Evolutionary conservation across 305 asterid genomes (phyloP).

Genomic region (Fraxinus paxiana): DNA sequence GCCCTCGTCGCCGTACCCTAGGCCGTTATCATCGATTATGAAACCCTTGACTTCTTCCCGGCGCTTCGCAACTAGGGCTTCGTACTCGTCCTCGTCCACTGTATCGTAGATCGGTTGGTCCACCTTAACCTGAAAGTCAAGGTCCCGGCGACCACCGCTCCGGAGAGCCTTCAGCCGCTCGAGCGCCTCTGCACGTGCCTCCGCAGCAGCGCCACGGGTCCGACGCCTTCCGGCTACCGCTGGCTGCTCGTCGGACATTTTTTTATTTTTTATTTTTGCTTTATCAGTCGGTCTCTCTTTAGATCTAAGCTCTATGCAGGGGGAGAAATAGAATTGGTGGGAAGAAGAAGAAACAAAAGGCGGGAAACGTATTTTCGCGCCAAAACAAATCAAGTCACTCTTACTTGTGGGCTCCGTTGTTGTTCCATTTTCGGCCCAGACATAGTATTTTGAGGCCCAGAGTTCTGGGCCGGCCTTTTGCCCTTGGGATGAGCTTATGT

Average conservation of each 20-base stretch:
- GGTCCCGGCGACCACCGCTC: slow-evolving; percentile 58
- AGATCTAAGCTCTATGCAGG: neutral
- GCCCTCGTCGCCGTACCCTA: slow-evolving; percentile 91
- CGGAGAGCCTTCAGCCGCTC: slow-evolving; percentile 69
- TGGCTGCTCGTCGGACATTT: slow-evolving; percentile 71
- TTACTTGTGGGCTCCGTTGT: neutral
- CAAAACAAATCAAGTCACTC: slow-evolving; percentile 9
- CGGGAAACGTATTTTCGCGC: slow-evolving; percentile 66
- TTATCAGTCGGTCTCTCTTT: neutral
- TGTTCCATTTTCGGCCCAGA: neutral
- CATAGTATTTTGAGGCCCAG: neutral
- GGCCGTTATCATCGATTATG: slow-evolving; percentile 81
- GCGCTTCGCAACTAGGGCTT: slow-evolving; percentile 76
- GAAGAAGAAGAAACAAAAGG: slow-evolving; percentile 22
- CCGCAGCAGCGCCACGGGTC: slow-evolving; percentile 44
- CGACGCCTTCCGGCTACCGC: slow-evolving; percentile 52
- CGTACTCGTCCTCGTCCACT: slow-evolving; percentile 78
- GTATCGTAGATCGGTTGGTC: slow-evolving; percentile 79
- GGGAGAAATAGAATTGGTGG: neutral
- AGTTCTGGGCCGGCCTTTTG: neutral
- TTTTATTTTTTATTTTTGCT: slow-evolving; percentile 1
- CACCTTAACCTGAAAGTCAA: slow-evolving; percentile 64
- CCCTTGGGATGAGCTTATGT: too few species aligned
- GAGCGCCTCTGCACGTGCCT: slow-evolving; percentile 60
- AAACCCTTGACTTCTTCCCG: slow-evolving; percentile 66